These are phyloP conservation scores for Marsdenia floribunda DNA, from an alignment of 257 asterid species.

Conservation along the genomic window DNA sequence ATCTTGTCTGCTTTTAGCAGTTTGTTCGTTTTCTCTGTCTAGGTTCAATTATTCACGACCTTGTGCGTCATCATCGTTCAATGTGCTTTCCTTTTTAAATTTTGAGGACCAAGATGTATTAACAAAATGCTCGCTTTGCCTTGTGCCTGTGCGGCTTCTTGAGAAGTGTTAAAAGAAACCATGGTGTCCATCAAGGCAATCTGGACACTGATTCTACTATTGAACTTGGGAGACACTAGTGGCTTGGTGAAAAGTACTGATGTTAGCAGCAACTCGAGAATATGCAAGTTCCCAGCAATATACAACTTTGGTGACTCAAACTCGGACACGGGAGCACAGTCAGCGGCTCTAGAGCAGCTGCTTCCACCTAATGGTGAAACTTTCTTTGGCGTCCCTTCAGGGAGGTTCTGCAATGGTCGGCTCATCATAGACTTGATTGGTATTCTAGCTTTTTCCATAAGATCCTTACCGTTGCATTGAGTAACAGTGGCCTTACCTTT, in stretches of 20 bases:
- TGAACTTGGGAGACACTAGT: not conserved
- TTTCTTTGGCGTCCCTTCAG: conserved; percentile 52
- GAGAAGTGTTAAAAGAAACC: not conserved
- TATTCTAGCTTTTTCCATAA: conserved; percentile 15
- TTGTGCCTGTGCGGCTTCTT: too few relatives aligned
- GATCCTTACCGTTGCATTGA: too few relatives aligned
- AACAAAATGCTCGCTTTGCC: too few relatives aligned
- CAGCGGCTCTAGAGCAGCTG: conserved; percentile 59
- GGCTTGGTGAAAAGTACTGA: not conserved
- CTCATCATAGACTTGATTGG: conserved; percentile 66
- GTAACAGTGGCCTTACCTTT: too few relatives aligned
- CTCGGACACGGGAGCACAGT: conserved; percentile 86
- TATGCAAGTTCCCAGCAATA: conserved; percentile 31
- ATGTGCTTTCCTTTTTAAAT: too few relatives aligned
- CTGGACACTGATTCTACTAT: not conserved
- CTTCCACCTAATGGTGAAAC: conserved; percentile 61
- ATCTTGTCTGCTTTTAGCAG: too few relatives aligned
- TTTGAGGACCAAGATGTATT: too few relatives aligned
- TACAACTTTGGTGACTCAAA: conserved; percentile 94
- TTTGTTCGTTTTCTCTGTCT: too few relatives aligned
- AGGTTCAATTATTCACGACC: too few relatives aligned
- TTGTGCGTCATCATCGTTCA: too few relatives aligned
- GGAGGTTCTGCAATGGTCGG: conserved; percentile 79
- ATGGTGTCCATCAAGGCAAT: conserved; percentile 10
- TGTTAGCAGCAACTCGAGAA: not conserved